Conservation (phyloP, 345 rosid species). For the Trapa bicornis region DNA sequence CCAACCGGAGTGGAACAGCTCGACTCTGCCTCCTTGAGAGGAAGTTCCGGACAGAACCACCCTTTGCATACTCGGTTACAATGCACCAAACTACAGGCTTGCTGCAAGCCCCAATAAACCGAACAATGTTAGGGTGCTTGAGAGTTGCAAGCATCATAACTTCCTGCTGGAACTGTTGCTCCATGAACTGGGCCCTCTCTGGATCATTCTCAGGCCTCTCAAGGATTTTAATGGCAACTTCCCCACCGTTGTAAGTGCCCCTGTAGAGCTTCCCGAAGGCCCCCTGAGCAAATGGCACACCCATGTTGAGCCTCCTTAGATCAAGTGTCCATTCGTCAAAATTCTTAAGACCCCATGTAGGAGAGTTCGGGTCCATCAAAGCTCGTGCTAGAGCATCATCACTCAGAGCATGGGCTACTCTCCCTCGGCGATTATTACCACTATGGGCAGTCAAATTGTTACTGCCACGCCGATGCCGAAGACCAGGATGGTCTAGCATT, state of each 20-base stretch:
- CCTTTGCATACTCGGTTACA: slow-evolving; percentile 35
- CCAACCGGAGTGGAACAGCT: slow-evolving; percentile 27
- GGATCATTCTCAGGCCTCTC: slow-evolving; percentile 33
- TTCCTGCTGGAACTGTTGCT: slow-evolving; percentile 38
- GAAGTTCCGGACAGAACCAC: slow-evolving; percentile 33
- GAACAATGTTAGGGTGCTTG: slow-evolving; percentile 29
- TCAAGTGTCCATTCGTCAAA: slow-evolving; percentile 32
- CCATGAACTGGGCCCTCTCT: slow-evolving; percentile 26
- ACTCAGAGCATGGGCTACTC: slow-evolving; percentile 23
- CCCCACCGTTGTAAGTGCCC: slow-evolving; percentile 34
- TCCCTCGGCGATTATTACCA: slow-evolving; percentile 21
- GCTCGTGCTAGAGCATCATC: slow-evolving; percentile 32
- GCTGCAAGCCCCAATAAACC: slow-evolving; percentile 31
- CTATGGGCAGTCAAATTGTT: slow-evolving; percentile 21
- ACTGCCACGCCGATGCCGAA: slow-evolving; percentile 21
- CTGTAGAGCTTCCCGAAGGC: slow-evolving; percentile 37
- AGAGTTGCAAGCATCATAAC: slow-evolving; percentile 33
- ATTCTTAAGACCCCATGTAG: slow-evolving; percentile 23
- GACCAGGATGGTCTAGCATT: slow-evolving; percentile 33
- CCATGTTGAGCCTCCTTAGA: slow-evolving; percentile 30
- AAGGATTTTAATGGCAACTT: slow-evolving; percentile 34
- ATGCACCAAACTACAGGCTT: slow-evolving; percentile 40
- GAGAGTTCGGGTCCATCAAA: slow-evolving; percentile 24
- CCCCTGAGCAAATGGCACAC: slow-evolving; percentile 35
- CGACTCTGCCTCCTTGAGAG: slow-evolving; percentile 22